Evolutionary conservation across 2,329 filamentous ascomycete species (phyloP), one percentile per base, ranked within the genome.

Genomic region (Aspergillus bombycis): DNA sequence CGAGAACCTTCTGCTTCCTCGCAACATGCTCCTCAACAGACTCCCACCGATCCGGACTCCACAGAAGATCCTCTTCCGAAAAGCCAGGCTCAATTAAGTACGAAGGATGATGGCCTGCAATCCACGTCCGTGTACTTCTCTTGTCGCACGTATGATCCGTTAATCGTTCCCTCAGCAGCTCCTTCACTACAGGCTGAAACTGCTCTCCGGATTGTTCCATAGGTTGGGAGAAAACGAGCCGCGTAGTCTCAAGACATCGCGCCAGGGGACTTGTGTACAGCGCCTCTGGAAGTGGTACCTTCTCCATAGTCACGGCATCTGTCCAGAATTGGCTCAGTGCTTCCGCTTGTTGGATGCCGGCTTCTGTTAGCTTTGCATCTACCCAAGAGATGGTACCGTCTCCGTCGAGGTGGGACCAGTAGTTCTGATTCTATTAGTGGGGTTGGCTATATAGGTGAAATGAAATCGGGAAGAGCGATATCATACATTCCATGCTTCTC

Each of bases 371-470:
- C 28, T 52, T 52, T 14, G 48, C 48, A 30, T 52, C 48, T 30
- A 52, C 48, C 48, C 48, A 52, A 30, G 26, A 52, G n/a, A 52
- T 12, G 16, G 48, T 52, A 30, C 23, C 48, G 26, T 52, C 28
- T 52, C 48, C 48, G 23, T 52, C 48, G 48, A 52, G 48, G 16
- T 28, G 48, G 23, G 48, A 52, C 48, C 48, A 52, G 48, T 52
- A 28, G 9, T n/a, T 52, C 48, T 52, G 23, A 11, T 30, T 10
- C 19, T 28, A 30, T 52, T 9, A 52, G 28, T 10, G 12, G 19
- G 23, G 12, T 8, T 7, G 23, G 5, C 26, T 52, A 26, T 4
- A 10, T 8, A 16, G 3, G 36, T 28, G 26, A 28, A 28, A 41
- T 41, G 16, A 19, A 41, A n/a, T 30, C 1, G 5, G 16, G 23